Conservation (phyloP, 768 basidiomycete species). For the Lentinula sp. region DNA sequence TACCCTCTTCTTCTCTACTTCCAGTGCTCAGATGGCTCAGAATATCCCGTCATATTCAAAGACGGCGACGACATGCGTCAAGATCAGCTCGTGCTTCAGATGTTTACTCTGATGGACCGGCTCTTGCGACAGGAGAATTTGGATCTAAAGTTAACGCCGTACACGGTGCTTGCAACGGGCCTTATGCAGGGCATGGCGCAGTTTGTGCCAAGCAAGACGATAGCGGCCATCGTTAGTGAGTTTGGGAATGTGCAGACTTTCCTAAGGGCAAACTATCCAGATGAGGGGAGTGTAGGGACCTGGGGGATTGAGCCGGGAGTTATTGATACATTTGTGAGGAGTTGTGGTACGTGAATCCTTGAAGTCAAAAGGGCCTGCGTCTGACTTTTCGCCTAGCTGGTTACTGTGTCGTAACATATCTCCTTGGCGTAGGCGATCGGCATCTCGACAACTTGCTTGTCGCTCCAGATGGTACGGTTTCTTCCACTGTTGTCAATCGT, state of each 20-base stretch:
- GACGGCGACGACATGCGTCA: slow-evolving; percentile 98
- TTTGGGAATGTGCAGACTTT: slow-evolving; percentile 86
- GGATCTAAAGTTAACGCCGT: slow-evolving; percentile 87
- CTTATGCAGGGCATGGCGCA: slow-evolving; percentile 92
- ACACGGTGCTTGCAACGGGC: slow-evolving; percentile 90
- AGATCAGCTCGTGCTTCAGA: slow-evolving; percentile 95
- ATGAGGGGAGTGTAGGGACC: slow-evolving; percentile 92
- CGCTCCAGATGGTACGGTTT: slow-evolving; percentile 72
- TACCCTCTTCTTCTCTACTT: slow-evolving; percentile 90
- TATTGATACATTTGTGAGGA: slow-evolving; percentile 93
- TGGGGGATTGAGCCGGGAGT: slow-evolving; percentile 93
- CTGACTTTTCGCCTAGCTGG: slow-evolving; percentile 57
- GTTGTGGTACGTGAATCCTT: slow-evolving; percentile 70
- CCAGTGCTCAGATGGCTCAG: slow-evolving; percentile 74
- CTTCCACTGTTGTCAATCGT: neutral
- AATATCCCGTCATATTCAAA: slow-evolving; percentile 96
- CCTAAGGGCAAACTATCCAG: slow-evolving; percentile 78
- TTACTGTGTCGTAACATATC: slow-evolving; percentile 95
- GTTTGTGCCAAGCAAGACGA: slow-evolving; percentile 93
- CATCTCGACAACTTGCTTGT: slow-evolving; percentile 94
- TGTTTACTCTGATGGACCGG: slow-evolving; percentile 98
- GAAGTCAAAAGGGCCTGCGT: slow-evolving; percentile 7
- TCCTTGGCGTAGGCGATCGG: slow-evolving; percentile 94
- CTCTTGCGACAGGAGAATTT: slow-evolving; percentile 91
- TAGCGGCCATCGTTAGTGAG: slow-evolving; percentile 92